Percentiles rank a stretch among this genome's conserved stretches.
phyloP scores from a whole-genome alignment of 225 moss, liverwort and hornwort genomes.

The Physcomitrium patens region DNA sequence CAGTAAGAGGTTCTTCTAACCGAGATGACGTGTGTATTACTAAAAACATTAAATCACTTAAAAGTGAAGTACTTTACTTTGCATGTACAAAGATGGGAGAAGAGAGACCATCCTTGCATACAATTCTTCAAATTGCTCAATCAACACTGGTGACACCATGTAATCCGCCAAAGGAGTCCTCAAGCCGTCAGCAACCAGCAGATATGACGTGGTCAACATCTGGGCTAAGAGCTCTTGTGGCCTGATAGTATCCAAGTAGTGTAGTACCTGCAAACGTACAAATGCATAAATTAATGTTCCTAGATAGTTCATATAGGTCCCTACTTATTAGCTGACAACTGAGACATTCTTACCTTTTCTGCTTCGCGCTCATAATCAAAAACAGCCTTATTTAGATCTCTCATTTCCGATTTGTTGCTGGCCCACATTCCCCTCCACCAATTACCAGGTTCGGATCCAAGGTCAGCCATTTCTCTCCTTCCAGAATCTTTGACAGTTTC shows the following conservation, averaged over 20 bases:
- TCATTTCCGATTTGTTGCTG: slow-evolving; percentile 45
- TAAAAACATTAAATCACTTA: background rate
- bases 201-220: slow-evolving; percentile 77
- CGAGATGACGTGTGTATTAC: background rate
- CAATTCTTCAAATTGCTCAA: slow-evolving; percentile 61
- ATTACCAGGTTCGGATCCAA: slow-evolving; percentile 69
- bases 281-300: slow-evolving; percentile 10
- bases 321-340: background rate
- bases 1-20: background rate
- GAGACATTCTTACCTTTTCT: slow-evolving; percentile 69
- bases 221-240: slow-evolving; percentile 89
- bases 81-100: slow-evolving; percentile 59
- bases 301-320: no score
- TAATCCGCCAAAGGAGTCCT: slow-evolving; percentile 52
- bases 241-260: slow-evolving; percentile 87
- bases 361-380: slow-evolving; percentile 83
- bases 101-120: slow-evolving; percentile 59
- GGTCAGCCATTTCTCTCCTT: slow-evolving; percentile 67
- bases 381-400: slow-evolving; percentile 55
- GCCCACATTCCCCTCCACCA: slow-evolving; percentile 80
- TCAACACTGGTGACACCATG: slow-evolving; percentile 54
- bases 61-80: slow-evolving; percentile 42
- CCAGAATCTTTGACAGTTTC: slow-evolving; percentile 46
- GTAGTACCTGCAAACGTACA: slow-evolving; percentile 67
- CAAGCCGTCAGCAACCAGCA: slow-evolving; percentile 75